Base-by-base conservation (phyloP, 2,329 filamentous ascomycete genomes). In the Fusarium protoensiforme region DNA sequence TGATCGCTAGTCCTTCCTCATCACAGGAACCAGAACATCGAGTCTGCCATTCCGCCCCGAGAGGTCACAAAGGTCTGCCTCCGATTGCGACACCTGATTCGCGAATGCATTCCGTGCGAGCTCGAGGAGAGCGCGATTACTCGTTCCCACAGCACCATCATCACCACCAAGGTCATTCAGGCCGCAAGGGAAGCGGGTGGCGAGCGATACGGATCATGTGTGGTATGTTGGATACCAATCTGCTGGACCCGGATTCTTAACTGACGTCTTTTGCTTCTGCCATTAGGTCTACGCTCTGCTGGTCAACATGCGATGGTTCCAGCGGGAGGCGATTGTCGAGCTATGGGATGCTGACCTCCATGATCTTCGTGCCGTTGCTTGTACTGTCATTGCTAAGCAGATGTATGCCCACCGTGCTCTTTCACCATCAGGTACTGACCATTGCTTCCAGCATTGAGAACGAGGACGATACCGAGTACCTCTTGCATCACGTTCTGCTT, bases 291-390 rank as follows among this genome's bases (percentile, higher is more conserved):
- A 91, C 82, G 93, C 93, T 74, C 85, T 98, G 64, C 87, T 98
- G 5, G 90, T 97, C 53, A 89, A 87, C 75, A 89, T 89, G 81
- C 85, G 85, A 61, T 92, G 91, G 91, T 98, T 98, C 83, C 92
- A 90, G 79, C 90, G 90, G 70, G 95, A 98, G 84, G 91, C 94
- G 2, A 71, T 87, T 31, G 82, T 92, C 8, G 96, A 99, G 86
- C 89, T 98, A 3, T 99, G 96, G 94, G 96, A 99, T 82, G 92
- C 95, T 8, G 92, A 94, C 68, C 86, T 98, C 41, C 94, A 98
- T 80, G 84, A 92, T 46, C 85, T 96, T 39, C 90, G 96, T 33
- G 94, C 94, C 2, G 86, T 89, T 3, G 95, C 96, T 16, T 98
- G 95, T 79, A 95, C 98, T 81, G 92, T 98, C 56, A 92, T 99